Conservation (phyloP, 2,329 filamentous ascomycete genomes). For the Xylariaceae sp. region DNA sequence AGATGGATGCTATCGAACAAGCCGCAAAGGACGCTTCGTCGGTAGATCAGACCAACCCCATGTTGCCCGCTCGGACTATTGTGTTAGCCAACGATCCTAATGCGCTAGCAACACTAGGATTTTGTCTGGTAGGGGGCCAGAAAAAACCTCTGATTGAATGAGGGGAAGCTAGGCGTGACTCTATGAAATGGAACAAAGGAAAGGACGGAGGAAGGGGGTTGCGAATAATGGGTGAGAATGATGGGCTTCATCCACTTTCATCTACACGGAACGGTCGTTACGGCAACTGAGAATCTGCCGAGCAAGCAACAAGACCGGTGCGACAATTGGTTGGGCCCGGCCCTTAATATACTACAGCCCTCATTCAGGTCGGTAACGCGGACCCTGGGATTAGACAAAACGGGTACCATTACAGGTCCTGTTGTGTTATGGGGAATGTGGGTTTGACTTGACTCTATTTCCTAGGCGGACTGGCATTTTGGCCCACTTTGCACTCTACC, state of each 20-base stretch:
- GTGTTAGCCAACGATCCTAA: conserved; percentile 72
- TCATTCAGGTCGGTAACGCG: not conserved
- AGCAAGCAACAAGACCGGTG: not conserved
- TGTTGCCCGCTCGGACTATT: conserved; percentile 82
- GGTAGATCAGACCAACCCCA: conserved; percentile 84
- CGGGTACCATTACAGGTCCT: not conserved
- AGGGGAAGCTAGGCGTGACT: conserved; percentile 17
- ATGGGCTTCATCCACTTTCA: not conserved
- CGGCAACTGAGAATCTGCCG: not conserved
- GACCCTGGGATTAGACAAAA: not conserved
- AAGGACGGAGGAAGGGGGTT: not conserved
- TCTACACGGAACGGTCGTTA: not conserved
- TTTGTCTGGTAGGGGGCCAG: conserved; percentile 60
- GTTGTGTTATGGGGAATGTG: not conserved
- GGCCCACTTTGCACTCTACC: not conserved
- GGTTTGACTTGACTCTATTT: not conserved
- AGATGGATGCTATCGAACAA: conserved; percentile 97
- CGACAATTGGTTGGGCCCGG: conserved; percentile 1
- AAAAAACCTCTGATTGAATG: conserved; percentile 65
- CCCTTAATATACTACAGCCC: not conserved
- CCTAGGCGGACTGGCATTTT: not conserved
- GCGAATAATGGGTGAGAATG: not conserved
- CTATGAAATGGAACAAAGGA: not conserved
- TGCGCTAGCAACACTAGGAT: conserved; percentile 55
- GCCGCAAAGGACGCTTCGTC: conserved; percentile 88